A percentile compares a stretch with the other conserved stretches of the same genome.
These are phyloP conservation scores for Peronospora destructor DNA, from an alignment of 352 stramenopile species.

Conservation along the genomic window DNA sequence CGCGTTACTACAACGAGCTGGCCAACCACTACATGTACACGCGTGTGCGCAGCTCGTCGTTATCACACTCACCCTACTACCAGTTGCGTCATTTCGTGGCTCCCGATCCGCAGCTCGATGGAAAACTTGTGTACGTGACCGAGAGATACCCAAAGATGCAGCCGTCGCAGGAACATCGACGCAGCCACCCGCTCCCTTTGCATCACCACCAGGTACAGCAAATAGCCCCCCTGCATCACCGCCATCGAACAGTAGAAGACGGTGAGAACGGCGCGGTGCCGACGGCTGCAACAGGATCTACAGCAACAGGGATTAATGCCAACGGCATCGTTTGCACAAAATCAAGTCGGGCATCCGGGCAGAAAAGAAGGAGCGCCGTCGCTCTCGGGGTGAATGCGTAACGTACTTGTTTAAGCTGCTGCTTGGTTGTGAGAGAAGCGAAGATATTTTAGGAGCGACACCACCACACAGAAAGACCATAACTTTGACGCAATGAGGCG, in stretches of 20 bases:
- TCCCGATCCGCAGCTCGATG: slow-evolving; percentile 50
- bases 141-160: slow-evolving; percentile 43
- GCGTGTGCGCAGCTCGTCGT: slow-evolving; percentile 34
- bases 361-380: slow-evolving; percentile 74
- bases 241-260: slow-evolving; percentile 42
- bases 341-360: slow-evolving; percentile 49
- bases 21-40: slow-evolving; percentile 81
- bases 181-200: slow-evolving; percentile 26
- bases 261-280: slow-evolving; percentile 11
- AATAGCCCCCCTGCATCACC: slow-evolving; percentile 18
- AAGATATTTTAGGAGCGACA: slow-evolving; percentile 16
- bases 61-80: slow-evolving; percentile 33
- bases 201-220: slow-evolving; percentile 27
- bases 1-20: slow-evolving; percentile 89
- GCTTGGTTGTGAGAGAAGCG: slow-evolving; percentile 17
- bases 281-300: slow-evolving; percentile 8
- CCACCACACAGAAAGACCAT: slow-evolving; percentile 23
- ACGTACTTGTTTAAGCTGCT: slow-evolving; percentile 16
- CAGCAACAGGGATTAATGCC: slow-evolving; percentile 15
- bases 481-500: slow-evolving; percentile 21
- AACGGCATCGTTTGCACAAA: slow-evolving; percentile 48
- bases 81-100: slow-evolving; percentile 65
- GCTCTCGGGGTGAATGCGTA: slow-evolving; percentile 80
- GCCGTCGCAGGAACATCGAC: slow-evolving; percentile 19
- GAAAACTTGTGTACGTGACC: slow-evolving; percentile 75